A percentile compares a stretch with the other conserved stretches of the same genome.
Evolutionary conservation across 1,284 basidiomycete genomes (phyloP).

Genomic region (Mrakiaceae sp.): DNA sequence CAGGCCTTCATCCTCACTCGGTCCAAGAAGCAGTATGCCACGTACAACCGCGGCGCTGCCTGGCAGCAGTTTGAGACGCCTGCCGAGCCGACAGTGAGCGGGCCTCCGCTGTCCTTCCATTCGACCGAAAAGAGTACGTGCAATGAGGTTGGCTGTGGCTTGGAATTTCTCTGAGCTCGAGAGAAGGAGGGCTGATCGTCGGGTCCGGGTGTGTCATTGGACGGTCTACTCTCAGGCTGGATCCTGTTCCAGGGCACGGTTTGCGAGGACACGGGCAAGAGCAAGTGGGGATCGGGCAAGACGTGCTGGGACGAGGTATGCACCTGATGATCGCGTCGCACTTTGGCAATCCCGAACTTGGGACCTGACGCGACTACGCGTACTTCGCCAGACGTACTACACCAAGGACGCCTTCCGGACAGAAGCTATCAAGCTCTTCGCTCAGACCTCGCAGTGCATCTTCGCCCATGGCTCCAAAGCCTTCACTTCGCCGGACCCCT

Average conservation of each 20-base stretch:
- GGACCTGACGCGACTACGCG: neutral
- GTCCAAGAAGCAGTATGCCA: constrained; percentile 64
- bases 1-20: constrained; percentile 75
- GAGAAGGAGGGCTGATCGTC: neutral
- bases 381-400: constrained; percentile 53
- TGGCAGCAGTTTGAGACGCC: constrained; percentile 73
- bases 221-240: constrained; percentile 27
- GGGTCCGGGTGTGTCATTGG: neutral
- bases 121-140: constrained; percentile 57
- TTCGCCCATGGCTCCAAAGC: constrained; percentile 74
- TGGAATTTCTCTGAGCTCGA: neutral
- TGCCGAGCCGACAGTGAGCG: constrained; percentile 46
- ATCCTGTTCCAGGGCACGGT: constrained; percentile 73
- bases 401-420: constrained; percentile 68
- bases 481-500: constrained; percentile 56
- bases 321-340: too few species aligned
- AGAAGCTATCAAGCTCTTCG: constrained; percentile 47
- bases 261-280: constrained; percentile 46
- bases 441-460: constrained; percentile 61
- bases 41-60: constrained; percentile 67
- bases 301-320: constrained; percentile 57
- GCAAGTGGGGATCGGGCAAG: constrained; percentile 46
- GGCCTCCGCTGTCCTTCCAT: constrained; percentile 69
- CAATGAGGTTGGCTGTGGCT: neutral
- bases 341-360: too few species aligned